A percentile compares a stretch with the other conserved stretches of the same genome.
These are phyloP conservation scores for Trichoderma aggressivum DNA, from an alignment of 2,329 filamentous ascomycete species.

Conservation along the genomic window DNA sequence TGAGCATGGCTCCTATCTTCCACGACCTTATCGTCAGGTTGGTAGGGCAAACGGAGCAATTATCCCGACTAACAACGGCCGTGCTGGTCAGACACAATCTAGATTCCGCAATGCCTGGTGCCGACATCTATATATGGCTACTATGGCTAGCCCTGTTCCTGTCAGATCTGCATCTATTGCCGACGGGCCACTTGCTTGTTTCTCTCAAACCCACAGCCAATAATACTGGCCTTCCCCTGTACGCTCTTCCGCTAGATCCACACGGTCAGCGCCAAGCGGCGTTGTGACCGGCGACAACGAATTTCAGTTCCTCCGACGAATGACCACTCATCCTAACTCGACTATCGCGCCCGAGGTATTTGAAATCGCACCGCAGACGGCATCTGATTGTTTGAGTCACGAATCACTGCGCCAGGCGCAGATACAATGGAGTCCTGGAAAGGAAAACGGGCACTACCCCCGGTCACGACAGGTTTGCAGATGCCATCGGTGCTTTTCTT, in stretches of 20 bases:
- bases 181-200: slow-evolving; percentile 1
- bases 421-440: neutral
- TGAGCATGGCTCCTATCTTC: neutral
- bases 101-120: neutral
- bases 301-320: slow-evolving; percentile 15
- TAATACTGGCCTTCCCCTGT: neutral
- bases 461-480: neutral
- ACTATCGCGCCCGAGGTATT: neutral
- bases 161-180: slow-evolving; percentile 15
- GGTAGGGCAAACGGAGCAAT: neutral
- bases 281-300: neutral
- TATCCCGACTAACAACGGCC: neutral
- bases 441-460: neutral
- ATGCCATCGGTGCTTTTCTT: neutral
- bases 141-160: slow-evolving; percentile 13
- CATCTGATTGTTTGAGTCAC: neutral
- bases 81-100: slow-evolving; percentile 7
- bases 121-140: slow-evolving; percentile 6
- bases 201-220: neutral
- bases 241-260: neutral
- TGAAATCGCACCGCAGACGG: neutral
- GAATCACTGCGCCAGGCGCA: neutral
- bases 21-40: neutral
- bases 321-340: neutral
- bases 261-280: slow-evolving; percentile 1